Percentiles rank a stretch among this genome's conserved stretches.
Conservation (phyloP, 164 flowering plant genomes). For the Vitis riparia region DNA sequence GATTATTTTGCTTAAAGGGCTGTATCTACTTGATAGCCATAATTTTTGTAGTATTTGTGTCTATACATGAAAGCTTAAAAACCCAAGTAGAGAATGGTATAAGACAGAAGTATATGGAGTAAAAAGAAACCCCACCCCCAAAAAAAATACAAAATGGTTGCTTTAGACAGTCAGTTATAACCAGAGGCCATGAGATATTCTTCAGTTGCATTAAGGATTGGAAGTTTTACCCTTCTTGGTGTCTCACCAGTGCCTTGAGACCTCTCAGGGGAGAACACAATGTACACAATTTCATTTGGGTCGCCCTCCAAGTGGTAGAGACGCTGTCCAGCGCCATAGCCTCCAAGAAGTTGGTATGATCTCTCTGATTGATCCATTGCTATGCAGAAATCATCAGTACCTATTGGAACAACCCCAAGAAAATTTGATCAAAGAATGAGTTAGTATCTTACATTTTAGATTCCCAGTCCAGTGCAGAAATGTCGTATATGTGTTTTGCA, state of each 20-base stretch:
- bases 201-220: slow-evolving; percentile 60
- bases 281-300: slow-evolving; percentile 24
- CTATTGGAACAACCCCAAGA: slow-evolving; percentile 28
- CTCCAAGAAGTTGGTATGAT: slow-evolving; percentile 84
- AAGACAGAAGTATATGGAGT: too few relatives aligned
- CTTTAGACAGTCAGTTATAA: background rate
- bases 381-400: slow-evolving; percentile 66
- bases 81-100: too few relatives aligned
- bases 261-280: slow-evolving; percentile 50
- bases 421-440: background rate
- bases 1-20: too few relatives aligned
- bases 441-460: too few relatives aligned
- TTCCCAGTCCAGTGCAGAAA: too few relatives aligned
- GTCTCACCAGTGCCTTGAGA: slow-evolving; percentile 24
- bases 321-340: slow-evolving; percentile 71
- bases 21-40: too few relatives aligned
- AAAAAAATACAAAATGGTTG: too few relatives aligned
- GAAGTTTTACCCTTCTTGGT: slow-evolving; percentile 51
- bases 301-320: slow-evolving; percentile 49
- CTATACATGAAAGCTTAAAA: too few relatives aligned
- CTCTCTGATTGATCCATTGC: slow-evolving; percentile 83
- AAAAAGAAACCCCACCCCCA: too few relatives aligned
- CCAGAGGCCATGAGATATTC: slow-evolving; percentile 46
- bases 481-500: too few relatives aligned
- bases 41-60: too few relatives aligned